These are phyloP conservation scores for Allomyces macrogynus DNA, from an alignment of 192 early-diverging fungal species.

Conservation along the genomic window DNA sequence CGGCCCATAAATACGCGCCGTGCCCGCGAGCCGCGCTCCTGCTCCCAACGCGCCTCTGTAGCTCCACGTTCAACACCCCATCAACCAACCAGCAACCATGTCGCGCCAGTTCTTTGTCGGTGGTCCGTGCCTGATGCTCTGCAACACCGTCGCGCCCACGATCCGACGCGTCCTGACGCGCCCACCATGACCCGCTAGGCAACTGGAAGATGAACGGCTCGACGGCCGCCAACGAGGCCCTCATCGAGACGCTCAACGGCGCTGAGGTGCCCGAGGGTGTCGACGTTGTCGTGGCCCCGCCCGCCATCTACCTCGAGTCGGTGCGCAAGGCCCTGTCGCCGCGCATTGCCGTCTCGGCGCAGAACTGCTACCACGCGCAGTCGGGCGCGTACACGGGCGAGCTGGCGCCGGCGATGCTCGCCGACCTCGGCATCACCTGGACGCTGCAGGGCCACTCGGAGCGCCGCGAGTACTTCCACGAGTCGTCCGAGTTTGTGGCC, in stretches of 20 bases:
- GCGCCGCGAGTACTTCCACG: constrained; percentile 77
- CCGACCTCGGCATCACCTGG: constrained; percentile 89
- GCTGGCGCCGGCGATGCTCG: constrained; percentile 80
- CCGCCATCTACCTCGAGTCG: constrained; percentile 69
- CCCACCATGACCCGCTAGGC: neutral
- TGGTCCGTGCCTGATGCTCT: constrained; percentile 9
- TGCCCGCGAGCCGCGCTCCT: too few species aligned
- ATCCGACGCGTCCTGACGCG: neutral
- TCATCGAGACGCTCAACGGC: constrained; percentile 61
- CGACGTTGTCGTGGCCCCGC: constrained; percentile 96
- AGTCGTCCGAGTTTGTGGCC: constrained; percentile 73
- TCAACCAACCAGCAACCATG: too few species aligned
- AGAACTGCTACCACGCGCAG: constrained; percentile 73
- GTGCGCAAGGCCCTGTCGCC: constrained; percentile 55
- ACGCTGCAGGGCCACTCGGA: constrained; percentile 97
- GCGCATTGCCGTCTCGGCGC: constrained; percentile 78
- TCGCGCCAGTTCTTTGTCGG: constrained; percentile 68
- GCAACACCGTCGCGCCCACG: neutral
- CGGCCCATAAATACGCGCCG: too few species aligned
- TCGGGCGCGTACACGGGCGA: constrained; percentile 96
- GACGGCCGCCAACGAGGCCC: constrained; percentile 42
- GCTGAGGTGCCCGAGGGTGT: constrained; percentile 34
- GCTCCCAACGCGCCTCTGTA: too few species aligned
- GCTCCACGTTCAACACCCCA: too few species aligned
- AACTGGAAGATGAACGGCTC: constrained; percentile 98